Evolutionary conservation across 345 rosid genomes (phyloP), one percentile per base, ranked within the genome.

Genomic region (Salix brachista): DNA sequence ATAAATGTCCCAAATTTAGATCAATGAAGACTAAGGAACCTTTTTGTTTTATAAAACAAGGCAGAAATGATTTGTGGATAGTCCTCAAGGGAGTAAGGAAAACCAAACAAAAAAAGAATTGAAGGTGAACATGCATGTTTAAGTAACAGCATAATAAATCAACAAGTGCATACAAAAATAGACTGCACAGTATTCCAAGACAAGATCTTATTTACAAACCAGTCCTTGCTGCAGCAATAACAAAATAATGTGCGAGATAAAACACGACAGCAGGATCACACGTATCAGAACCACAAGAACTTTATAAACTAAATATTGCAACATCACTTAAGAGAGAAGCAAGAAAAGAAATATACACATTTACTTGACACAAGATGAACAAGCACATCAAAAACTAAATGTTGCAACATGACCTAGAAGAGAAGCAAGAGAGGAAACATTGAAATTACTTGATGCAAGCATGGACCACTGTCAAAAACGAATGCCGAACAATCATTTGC

Each of bases 381-480:
- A 23, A 71, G 11, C 1, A 12, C n/a, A 39, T 48, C 16, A 58
- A 56, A 41, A 72, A 54, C 50, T 65, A 30, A 70, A 62, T 19
- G 11, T 44, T 39, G 44, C 21, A 58, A 69, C 19, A 65, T 5
- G 36, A 34, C 69, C 18, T 11, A 66, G 10, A 46, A 73, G 70
- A 64, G 37, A 17, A 77, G 41, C 25, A 19, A 61, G 30, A 11
- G 1, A 46, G 61, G 32, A 78, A 67, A 85, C 68, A 75, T 14
- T 52, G 41, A 80, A 81, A 67, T 84, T 92, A 96, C 99, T 89
- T 93, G 84, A 96, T 87, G 88, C 98, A 92, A 69, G 99, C 97
- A 84, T 96, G 99, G 79, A 94, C 99, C 79, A 96, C 99, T 32
- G 97, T 90, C 85, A 96, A 84, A 87, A 96, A 96, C 25, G 99